A percentile compares a stretch with the other conserved stretches of the same genome.
These are phyloP conservation scores for Fusarium odoratissimum DNA, from an alignment of 2,329 filamentous ascomycete species.

Conservation along the genomic window DNA sequence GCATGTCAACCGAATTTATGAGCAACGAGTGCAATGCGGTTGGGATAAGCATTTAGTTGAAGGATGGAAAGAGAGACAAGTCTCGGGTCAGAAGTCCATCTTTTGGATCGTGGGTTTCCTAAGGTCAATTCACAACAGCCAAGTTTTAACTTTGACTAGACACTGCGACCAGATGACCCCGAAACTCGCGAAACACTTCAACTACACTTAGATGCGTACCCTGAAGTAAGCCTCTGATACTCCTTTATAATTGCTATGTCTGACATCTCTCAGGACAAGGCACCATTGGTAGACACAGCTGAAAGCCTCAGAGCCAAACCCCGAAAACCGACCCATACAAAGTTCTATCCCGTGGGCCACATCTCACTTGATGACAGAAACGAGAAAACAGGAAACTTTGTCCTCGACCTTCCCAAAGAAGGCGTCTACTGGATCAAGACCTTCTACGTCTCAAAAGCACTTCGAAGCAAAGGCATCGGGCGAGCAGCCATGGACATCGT, in stretches of 20 bases:
- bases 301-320: constrained; percentile 24
- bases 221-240: not conserved
- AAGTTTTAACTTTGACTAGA: constrained; percentile 13
- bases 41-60: constrained; percentile 37
- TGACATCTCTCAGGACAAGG: constrained; percentile 17
- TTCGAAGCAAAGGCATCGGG: constrained; percentile 44
- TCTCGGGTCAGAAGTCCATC: constrained; percentile 35
- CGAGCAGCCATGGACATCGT: constrained; percentile 47
- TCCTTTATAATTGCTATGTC: fast-evolving
- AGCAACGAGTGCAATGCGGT: constrained; percentile 38
- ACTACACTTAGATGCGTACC: constrained; percentile 28
- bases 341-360: constrained; percentile 40
- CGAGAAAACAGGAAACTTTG: constrained; percentile 16
- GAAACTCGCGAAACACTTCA: constrained; percentile 4
- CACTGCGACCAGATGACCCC: constrained; percentile 9
- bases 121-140: fast-evolving
- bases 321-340: constrained; percentile 18
- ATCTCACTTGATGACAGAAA: constrained; percentile 42
- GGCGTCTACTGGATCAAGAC: constrained; percentile 48
- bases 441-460: constrained; percentile 42
- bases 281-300: constrained; percentile 31
- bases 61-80: constrained; percentile 33
- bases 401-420: constrained; percentile 31
- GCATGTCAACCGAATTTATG: constrained; percentile 19
- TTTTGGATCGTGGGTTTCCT: constrained; percentile 41